phyloP scores from a whole-genome alignment of 768 basidiomycete species.

The Calocybe indica region DNA sequence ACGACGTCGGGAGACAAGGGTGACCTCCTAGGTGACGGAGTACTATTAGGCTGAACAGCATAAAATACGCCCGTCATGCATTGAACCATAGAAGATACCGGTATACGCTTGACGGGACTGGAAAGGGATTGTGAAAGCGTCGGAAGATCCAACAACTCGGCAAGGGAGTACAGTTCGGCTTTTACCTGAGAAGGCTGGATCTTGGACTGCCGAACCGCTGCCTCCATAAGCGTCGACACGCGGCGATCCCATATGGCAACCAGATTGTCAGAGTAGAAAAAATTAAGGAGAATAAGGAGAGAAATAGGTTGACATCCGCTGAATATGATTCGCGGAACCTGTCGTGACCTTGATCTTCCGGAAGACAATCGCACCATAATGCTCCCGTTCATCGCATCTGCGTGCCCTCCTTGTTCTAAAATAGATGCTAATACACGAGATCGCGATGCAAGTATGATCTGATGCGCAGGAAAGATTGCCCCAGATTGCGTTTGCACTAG shows the following conservation, averaged over 20 bases:
- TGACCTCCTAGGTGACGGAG: background rate
- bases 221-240: constrained; percentile 38
- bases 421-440: constrained; percentile 21
- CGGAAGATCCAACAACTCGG: constrained; percentile 53
- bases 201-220: constrained; percentile 30
- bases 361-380: no score
- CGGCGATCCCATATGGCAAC: constrained; percentile 83
- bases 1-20: constrained; percentile 61
- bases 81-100: constrained; percentile 37
- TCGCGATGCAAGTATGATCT: constrained; percentile 59
- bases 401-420: no score
- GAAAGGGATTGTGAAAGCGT: constrained; percentile 50
- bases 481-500: constrained; percentile 38
- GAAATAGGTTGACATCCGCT: constrained; percentile 58
- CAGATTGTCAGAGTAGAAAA: constrained; percentile 84
- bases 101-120: constrained; percentile 51
- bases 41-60: constrained; percentile 17
- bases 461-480: constrained; percentile 55
- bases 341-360: background rate
- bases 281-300: constrained; percentile 70
- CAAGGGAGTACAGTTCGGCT: constrained; percentile 54
- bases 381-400: no score
- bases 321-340: constrained; percentile 18
- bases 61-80: constrained; percentile 51
- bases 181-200: constrained; percentile 46